These are phyloP conservation scores for Trichoderma hamatum DNA, from an alignment of 2,329 filamentous ascomycete species.

Conservation along the genomic window DNA sequence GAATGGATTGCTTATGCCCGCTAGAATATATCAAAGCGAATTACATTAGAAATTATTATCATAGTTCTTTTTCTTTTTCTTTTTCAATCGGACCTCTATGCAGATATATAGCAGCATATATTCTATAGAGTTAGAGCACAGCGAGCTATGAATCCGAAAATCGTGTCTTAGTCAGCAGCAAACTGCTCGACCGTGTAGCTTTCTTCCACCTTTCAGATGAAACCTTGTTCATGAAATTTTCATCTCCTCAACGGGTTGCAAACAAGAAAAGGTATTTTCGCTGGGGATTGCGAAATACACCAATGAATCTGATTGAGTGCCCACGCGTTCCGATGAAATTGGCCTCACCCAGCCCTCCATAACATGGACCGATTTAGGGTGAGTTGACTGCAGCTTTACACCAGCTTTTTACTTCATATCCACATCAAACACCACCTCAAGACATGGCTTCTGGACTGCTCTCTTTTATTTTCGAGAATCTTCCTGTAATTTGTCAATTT, in stretches of 20 bases:
- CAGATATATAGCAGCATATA: background rate
- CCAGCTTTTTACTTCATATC: background rate
- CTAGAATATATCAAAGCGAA: background rate
- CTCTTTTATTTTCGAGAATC: background rate
- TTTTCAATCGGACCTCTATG: no score
- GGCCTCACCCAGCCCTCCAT: constrained; percentile 23
- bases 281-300: background rate
- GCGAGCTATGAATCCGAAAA: background rate
- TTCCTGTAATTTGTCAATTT: background rate
- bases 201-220: background rate
- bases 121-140: background rate
- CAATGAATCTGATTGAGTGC: background rate
- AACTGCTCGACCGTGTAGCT: background rate
- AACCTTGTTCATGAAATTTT: constrained; percentile 1
- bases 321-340: background rate
- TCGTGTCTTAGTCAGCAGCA: background rate
- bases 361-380: constrained; percentile 34
- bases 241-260: background rate
- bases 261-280: background rate
- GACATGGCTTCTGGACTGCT: background rate
- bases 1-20: background rate
- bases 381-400: constrained; percentile 19
- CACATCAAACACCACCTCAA: background rate
- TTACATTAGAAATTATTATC: background rate
- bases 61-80: no score